A percentile compares a stretch with the other conserved stretches of the same genome.
Evolutionary conservation across 192 early-diverging fungal genomes (phyloP).

Genomic region (Coemansia aciculifera): DNA sequence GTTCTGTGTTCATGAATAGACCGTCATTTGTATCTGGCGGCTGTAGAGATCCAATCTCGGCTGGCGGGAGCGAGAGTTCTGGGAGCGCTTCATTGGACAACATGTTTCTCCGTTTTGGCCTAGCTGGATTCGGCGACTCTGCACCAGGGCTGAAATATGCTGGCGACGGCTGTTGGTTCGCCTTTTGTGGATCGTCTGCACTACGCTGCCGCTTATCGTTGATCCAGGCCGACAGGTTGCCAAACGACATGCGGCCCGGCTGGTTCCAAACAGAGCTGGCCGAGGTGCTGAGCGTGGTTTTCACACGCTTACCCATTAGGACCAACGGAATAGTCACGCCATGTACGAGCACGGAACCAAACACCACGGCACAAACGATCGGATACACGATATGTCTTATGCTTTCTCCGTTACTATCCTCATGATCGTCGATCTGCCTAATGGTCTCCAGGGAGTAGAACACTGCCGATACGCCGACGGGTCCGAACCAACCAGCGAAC

Average conservation of each 20-base stretch:
- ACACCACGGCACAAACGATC: constrained; percentile 71
- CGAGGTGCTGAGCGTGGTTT: constrained; percentile 27
- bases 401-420: constrained; percentile 19
- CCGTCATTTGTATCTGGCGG: background rate
- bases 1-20: background rate
- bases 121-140: background rate
- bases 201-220: background rate
- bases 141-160: background rate
- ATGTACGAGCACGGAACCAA: constrained; percentile 81
- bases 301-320: constrained; percentile 58
- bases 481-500: constrained; percentile 92
- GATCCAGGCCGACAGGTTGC: background rate
- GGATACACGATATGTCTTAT: constrained; percentile 46
- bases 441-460: constrained; percentile 59
- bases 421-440: constrained; percentile 34
- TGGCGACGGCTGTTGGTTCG: constrained; percentile 38
- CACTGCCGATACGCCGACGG: constrained; percentile 72
- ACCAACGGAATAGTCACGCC: constrained; percentile 79
- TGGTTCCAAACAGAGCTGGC: constrained; percentile 27
- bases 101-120: background rate
- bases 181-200: constrained; percentile 70
- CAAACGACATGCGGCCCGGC: constrained; percentile 2
- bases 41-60: background rate
- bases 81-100: background rate
- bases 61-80: background rate